Base-by-base conservation (phyloP, 2,329 filamentous ascomycete genomes). In the Botrytis sinoallii region DNA sequence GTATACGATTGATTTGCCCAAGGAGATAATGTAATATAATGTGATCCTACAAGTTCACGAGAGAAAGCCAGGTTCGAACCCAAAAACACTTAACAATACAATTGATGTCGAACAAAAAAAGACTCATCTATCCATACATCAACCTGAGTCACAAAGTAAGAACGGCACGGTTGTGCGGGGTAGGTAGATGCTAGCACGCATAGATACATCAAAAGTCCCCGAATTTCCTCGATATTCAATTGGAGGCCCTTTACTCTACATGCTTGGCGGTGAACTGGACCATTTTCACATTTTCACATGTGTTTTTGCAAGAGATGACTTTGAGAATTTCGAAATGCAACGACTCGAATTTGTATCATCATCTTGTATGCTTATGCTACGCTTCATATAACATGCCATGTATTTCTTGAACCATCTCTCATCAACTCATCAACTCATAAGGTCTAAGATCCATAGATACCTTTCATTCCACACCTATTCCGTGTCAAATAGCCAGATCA, bases 361-460 rank as follows among this genome's bases (percentile, higher is more conserved):
- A 55, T 57, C 52, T 57, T 57, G n/a, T 40, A 42, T 57, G 25
- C 29, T 44, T 57, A 57, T 42, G 35, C 48, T 68, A 18, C 46
- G 18, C 48, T 57, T 44, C 35, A 25, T 42, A 32, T 42, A 57
- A n/a, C 48, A 44, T 32, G 66, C 18, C 66, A 57, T 59, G 38
- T 57, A 57, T 57, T 16, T 57, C 10, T 32, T 32, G 7, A 59
- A 5, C 35, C 66, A 69, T 44, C 48, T 57, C 38, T 44, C 66
- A 66, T 66, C 44, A 35, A 35, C 64, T 66, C 64, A 69, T 69
- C 66, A 57, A 57, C 52, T 69, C 66, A 57, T 69, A 69, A 57
- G 48, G 52, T 32, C 32, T 67, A 40, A 55, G 22, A 55, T 40
- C 35, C 35, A 69, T 69, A 57, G 38, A 57, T 44, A 59, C 66